Evolutionary conservation across 169 alveolate species (phyloP).

Genomic region (Cryptosporidium ryanae): DNA sequence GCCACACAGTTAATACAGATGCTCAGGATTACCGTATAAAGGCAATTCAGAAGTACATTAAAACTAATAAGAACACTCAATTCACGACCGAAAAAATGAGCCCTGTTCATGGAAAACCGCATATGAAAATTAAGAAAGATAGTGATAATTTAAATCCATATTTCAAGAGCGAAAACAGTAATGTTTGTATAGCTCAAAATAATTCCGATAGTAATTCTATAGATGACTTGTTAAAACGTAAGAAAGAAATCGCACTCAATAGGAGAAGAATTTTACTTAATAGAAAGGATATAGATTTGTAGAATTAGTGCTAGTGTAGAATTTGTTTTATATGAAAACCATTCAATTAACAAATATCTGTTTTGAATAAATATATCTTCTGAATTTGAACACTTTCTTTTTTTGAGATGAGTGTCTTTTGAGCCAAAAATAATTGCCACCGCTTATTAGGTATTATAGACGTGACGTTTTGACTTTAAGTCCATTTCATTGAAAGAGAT

Average conservation of each 20-base stretch:
- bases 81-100: not conserved
- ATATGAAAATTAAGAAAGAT: too few species aligned
- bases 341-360: too few species aligned
- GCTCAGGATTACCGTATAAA: constrained; percentile 48
- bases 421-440: constrained; percentile 6
- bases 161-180: too few species aligned
- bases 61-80: not conserved
- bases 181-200: not conserved
- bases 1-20: constrained; percentile 14
- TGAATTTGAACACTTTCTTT: too few species aligned
- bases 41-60: constrained; percentile 17
- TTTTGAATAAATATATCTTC: too few species aligned
- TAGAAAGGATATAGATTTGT: not conserved
- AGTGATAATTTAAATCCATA: too few species aligned
- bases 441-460: constrained; percentile 52
- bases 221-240: not conserved
- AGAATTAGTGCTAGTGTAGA: too few species aligned
- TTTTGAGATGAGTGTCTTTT: not conserved
- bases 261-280: constrained; percentile 30
- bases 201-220: not conserved
- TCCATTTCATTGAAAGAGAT: not conserved
- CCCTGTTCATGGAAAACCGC: not conserved
- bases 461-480: constrained; percentile 46
- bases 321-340: too few species aligned
- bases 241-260: constrained; percentile 31